Evolutionary conservation across 2,329 filamentous ascomycete genomes (phyloP), one percentile per base, ranked within the genome.

Genomic region (Aspergillus pseudoglaucus): DNA sequence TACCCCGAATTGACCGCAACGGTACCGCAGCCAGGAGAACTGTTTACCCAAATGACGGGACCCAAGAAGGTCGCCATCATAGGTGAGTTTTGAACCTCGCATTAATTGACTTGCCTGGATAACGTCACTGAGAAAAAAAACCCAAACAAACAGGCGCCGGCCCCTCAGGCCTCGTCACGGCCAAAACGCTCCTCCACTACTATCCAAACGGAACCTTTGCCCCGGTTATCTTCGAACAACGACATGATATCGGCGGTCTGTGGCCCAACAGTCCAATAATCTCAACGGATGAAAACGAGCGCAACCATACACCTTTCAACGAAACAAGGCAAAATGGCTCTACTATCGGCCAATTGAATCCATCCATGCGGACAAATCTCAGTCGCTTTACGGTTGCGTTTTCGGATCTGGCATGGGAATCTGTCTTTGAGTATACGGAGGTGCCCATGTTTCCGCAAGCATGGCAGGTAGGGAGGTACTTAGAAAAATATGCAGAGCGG

Each of bases 401-500:
- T 35, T 68, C 66, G 2, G 88, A 91, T 61, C 65, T 88, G 20
- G 78, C 85, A 5, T 94, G 88, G 88, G 74, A 78, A 3, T 68
- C 67, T 4, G 70, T 75, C 0, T 54, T 73, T 18, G 49, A 44
- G 7, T 69, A 75, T 4, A 6, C 14, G 1, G 67, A 66, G 3
- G 68, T 74, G 1, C 82, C 84, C 1, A 76, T 85, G 64, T 83
- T 93, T 42, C 88, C 88, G 1, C 81, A 77, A 33, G 88, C 87
- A 0, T 88, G 85, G 81, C 82, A 88, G 68, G 80, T 91, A 3
- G 87, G 87, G 1, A 72, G 71, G 20, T 94, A 94, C 62, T 72
- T 93, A 6, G 73, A 83, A 53, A 71, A 69, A 4, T 94, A 93
- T 61, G 58, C 74, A 4, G 65, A 79, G 32, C 74, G 69, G 40